Evolutionary conservation across 768 basidiomycete species (phyloP).

Genomic region (Epithele typhae): DNA sequence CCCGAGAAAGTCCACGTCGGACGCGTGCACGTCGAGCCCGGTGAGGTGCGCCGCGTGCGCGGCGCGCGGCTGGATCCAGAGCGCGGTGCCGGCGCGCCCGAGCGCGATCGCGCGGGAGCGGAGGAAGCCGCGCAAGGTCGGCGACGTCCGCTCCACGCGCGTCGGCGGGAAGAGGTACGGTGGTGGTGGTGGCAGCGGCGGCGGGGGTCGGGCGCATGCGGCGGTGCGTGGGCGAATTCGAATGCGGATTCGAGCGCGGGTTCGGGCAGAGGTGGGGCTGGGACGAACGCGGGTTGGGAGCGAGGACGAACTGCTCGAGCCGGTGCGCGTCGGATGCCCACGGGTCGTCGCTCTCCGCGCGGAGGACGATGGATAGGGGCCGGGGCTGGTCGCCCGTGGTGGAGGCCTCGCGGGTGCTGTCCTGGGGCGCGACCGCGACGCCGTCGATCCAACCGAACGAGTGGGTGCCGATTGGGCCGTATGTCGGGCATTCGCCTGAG

Average conservation of each 20-base stretch:
- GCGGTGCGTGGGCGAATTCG: background rate
- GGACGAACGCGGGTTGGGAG: slow-evolving; percentile 31
- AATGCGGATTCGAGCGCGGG: background rate
- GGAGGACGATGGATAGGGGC: slow-evolving; percentile 48
- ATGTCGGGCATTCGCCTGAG: slow-evolving; percentile 17
- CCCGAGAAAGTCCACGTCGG: no score
- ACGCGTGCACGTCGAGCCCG: slow-evolving; percentile 23
- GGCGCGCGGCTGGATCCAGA: slow-evolving; percentile 58
- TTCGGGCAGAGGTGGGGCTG: no score
- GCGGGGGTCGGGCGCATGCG: background rate
- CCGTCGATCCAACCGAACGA: slow-evolving; percentile 71
- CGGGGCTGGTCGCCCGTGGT: background rate
- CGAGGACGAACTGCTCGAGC: slow-evolving; percentile 50
- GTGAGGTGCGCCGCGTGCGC: slow-evolving; percentile 35
- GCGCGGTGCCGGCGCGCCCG: slow-evolving; percentile 52
- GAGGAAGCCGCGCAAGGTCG: slow-evolving; percentile 45
- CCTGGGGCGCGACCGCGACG: slow-evolving; percentile 34
- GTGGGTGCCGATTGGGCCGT: slow-evolving; percentile 37
- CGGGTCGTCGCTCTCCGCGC: slow-evolving; percentile 56
- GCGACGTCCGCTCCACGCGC: slow-evolving; percentile 29
- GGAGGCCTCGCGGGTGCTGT: background rate
- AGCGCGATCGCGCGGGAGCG: slow-evolving; percentile 51
- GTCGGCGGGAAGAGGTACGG: slow-evolving; percentile 49
- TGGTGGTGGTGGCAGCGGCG: background rate
- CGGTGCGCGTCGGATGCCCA: slow-evolving; percentile 47